Evolutionary conservation across 2,329 filamentous ascomycete species (phyloP), one percentile per base, ranked within the genome.

Genomic region (Cryoendolithus antarcticus): DNA sequence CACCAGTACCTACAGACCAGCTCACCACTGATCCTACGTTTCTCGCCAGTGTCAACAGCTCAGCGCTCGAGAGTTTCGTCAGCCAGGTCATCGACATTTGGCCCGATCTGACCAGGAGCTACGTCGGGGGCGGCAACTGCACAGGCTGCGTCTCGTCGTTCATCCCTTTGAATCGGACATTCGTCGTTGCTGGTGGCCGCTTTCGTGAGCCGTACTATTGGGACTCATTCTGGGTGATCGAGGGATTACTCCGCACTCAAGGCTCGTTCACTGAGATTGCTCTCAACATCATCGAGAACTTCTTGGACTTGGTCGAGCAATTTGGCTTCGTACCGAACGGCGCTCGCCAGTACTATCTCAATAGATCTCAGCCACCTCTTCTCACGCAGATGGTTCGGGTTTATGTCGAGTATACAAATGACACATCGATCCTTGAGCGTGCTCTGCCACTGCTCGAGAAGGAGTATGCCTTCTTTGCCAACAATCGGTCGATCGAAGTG

Each of bases 141-240:
- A 62, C 66, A 7, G 67, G 66, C 28, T 82, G 77, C 44, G 74
- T 75, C 28, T 69, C 70, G 49, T 80, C 76, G 53, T 81, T 78
- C 58, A 73, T 82, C 40, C 74, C 76, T 5, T 54, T 82, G 43
- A 79, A 78, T 49, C 71, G 74, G 41, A 77, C 75, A 3, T 82
- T 82, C 50, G 75, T 82, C n/a, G 70, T 82, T 10, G 77, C 77
- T 3, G 77, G 77, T 9, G 77, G 78, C n/a, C 74, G 78, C 24
- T 82, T 82, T 63, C 67, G 77, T 28, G 78, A 82, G 57, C 70
- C 75, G 2, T 82, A 82, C 53, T 82, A 82, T 56, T 82, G 77
- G 77, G 77, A 82, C 55, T 77, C 74, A 27, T 81, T 72, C 61
- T 80, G 75, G 76, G 78, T 81, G 35, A 49, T 82, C 34, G 72